phyloP scores from a whole-genome alignment of 768 basidiomycete genomes.

The Tricholoma terreum region DNA sequence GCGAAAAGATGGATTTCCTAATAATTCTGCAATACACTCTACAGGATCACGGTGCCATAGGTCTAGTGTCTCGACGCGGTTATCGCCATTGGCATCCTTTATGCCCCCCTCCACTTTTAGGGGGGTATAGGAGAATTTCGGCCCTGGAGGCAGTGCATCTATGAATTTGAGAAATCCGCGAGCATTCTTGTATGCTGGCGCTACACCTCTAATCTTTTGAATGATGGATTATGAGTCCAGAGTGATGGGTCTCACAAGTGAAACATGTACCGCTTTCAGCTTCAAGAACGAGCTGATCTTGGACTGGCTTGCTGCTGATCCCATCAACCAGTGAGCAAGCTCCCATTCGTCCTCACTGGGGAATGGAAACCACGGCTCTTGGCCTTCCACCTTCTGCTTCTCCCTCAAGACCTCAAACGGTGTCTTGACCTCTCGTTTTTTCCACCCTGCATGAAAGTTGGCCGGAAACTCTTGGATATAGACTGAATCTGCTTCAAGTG shows the following conservation, averaged over 20 bases:
- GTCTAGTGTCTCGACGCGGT: constrained; percentile 15
- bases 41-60: constrained; percentile 23
- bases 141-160: constrained; percentile 9
- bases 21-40: constrained; percentile 22
- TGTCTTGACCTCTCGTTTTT: not conserved
- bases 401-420: not conserved
- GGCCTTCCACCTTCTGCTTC: not conserved
- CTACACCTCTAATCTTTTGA: constrained; percentile 3
- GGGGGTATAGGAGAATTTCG: constrained; percentile 12
- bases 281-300: constrained; percentile 29
- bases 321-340: constrained; percentile 31
- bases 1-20: constrained; percentile 28
- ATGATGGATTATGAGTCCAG: not conserved
- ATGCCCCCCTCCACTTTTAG: constrained; percentile 3
- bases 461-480: no score
- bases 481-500: not conserved
- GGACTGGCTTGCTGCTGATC: constrained; percentile 21
- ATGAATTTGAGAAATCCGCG: constrained; percentile 12
- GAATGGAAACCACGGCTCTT: constrained; percentile 1
- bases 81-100: not conserved
- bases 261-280: constrained; percentile 20
- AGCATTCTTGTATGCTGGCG: constrained; percentile 7
- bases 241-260: not conserved
- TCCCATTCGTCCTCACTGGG: constrained; percentile 6
- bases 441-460: no score